These are phyloP conservation scores for Rhodotorula graminis DNA, from an alignment of 768 basidiomycete genomes.

Conservation along the genomic window DNA sequence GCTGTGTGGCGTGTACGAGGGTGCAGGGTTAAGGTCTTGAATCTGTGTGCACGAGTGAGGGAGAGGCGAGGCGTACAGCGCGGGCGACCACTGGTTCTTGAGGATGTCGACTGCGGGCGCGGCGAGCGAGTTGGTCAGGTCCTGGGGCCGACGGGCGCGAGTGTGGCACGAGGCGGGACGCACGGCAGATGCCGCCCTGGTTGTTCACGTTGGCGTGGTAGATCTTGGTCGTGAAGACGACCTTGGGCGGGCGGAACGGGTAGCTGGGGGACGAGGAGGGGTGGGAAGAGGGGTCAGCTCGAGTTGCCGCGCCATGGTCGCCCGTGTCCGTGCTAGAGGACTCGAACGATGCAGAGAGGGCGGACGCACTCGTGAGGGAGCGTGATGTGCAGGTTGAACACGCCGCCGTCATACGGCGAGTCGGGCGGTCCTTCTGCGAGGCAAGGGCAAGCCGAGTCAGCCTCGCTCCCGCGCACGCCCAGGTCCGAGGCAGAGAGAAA, in stretches of 20 bases:
- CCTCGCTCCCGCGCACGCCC: not conserved
- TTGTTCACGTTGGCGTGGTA: conserved; percentile 39
- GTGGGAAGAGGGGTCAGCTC: too few relatives aligned
- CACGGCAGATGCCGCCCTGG: conserved; percentile 39
- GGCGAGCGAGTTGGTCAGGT: not conserved
- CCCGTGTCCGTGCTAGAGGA: too few relatives aligned
- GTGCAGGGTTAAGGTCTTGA: too few relatives aligned
- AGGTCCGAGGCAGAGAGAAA: too few relatives aligned
- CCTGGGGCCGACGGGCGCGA: not conserved
- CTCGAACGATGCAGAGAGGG: too few relatives aligned
- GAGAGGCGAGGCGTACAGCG: conserved; percentile 6
- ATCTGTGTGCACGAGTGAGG: too few relatives aligned
- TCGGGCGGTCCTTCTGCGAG: conserved; percentile 35
- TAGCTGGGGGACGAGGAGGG: not conserved
- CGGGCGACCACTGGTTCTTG: conserved; percentile 35
- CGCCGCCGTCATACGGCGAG: conserved; percentile 23
- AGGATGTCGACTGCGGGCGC: conserved; percentile 28
- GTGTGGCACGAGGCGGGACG: not conserved
- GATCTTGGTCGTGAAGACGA: conserved; percentile 35
- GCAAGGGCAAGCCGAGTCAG: not conserved
- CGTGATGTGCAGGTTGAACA: conserved; percentile 22
- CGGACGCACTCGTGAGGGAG: conserved; percentile 30
- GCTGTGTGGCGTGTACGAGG: not conserved
- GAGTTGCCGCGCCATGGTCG: too few relatives aligned
- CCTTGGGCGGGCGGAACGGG: conserved; percentile 28